Evolutionary conservation across 768 basidiomycete genomes (phyloP).

Genomic region (Tylopilus rubrobrunneus): DNA sequence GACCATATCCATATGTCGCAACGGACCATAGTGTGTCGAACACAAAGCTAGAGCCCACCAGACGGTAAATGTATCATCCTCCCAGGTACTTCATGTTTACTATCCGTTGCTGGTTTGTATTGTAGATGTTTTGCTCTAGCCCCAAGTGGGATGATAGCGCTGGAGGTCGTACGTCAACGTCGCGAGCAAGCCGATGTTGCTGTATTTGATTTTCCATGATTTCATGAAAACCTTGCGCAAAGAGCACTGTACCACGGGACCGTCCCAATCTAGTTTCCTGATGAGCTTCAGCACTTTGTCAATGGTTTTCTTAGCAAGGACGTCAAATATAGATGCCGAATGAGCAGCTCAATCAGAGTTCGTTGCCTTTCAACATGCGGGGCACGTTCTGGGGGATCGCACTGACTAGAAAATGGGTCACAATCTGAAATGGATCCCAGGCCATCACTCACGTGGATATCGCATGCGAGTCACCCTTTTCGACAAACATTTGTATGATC

Average conservation of each 20-base stretch:
- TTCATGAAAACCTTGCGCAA: conserved; percentile 94
- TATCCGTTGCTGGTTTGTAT: conserved; percentile 88
- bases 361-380: conserved; percentile 84
- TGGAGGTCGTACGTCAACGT: conserved; percentile 95
- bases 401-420: conserved; percentile 56
- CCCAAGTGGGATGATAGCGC: conserved; percentile 84
- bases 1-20: conserved; percentile 76
- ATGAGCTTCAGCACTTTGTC: conserved; percentile 94
- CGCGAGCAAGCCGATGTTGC: conserved; percentile 83
- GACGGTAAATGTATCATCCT: conserved; percentile 93
- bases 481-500: conserved; percentile 83
- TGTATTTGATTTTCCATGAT: conserved; percentile 95
- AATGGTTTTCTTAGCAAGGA: conserved; percentile 87
- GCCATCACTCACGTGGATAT: conserved; percentile 69
- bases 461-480: conserved; percentile 95
- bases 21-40: conserved; percentile 95
- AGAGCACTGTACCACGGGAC: conserved; percentile 51
- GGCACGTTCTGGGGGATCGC: conserved; percentile 93
- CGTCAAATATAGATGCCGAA: conserved; percentile 93
- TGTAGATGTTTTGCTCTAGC: conserved; percentile 92
- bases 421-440: not conserved
- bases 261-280: conserved; percentile 94
- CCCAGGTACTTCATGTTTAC: conserved; percentile 94
- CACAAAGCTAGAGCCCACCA: conserved; percentile 82
- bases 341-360: conserved; percentile 85